Evolutionary conservation across 495 filamentous ascomycete genomes (phyloP).

Genomic region (Saxophila tyrrhenica): DNA sequence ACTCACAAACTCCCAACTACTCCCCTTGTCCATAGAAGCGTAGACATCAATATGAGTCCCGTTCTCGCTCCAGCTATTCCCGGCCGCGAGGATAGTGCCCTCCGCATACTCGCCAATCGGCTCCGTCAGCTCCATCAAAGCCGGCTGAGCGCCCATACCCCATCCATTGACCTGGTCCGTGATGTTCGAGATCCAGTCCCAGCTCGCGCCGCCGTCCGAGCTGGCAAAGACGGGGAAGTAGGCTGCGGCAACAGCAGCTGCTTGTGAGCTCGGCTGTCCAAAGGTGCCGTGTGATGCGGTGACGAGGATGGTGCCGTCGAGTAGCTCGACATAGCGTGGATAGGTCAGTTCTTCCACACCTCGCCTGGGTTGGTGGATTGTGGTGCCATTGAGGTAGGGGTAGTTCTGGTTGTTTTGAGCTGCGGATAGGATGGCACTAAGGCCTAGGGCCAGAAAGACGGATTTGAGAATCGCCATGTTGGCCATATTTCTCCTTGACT

Average conservation of each 20-base stretch:
- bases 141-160: constrained; percentile 58
- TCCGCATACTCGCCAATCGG: constrained; percentile 42
- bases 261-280: not conserved
- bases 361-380: not conserved
- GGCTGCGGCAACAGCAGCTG: not conserved
- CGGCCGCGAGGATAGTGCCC: constrained; percentile 52
- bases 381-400: not conserved
- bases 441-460: too few relatives aligned
- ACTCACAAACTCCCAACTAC: constrained; percentile 55
- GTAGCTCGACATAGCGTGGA: not conserved
- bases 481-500: too few relatives aligned
- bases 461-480: too few relatives aligned
- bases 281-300: not conserved
- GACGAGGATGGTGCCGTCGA: not conserved
- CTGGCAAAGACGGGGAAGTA: constrained; percentile 59
- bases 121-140: constrained; percentile 48
- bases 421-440: too few relatives aligned
- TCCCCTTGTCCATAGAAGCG: constrained; percentile 45
- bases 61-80: constrained; percentile 52
- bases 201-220: constrained; percentile 48
- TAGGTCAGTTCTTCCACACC: not conserved
- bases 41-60: constrained; percentile 59
- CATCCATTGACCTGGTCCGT: constrained; percentile 51
- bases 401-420: too few relatives aligned
- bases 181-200: constrained; percentile 50